Percentiles rank a stretch among this genome's conserved stretches.
These are phyloP conservation scores for Glycine tomentella DNA, from an alignment of 306 rosid genomes.

Conservation along the genomic window DNA sequence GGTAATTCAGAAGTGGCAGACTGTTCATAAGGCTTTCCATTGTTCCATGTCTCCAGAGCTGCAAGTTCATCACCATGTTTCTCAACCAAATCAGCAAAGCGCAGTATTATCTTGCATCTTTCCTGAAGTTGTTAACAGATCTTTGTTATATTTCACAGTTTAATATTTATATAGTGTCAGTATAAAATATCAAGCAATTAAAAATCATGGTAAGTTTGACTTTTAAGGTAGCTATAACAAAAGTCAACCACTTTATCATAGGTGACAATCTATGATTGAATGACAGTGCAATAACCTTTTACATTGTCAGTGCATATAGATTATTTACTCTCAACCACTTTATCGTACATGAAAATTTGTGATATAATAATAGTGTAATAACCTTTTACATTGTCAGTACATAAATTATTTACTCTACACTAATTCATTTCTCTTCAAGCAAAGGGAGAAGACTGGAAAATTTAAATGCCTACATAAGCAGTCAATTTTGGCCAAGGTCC, in stretches of 20 bases:
- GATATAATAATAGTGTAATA: background rate
- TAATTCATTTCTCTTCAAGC: background rate
- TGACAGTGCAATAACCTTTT: background rate
- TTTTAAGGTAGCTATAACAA: background rate
- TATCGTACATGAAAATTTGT: background rate
- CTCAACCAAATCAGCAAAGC: conserved; percentile 76
- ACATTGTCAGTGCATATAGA: background rate
- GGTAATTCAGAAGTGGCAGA: conserved; percentile 57
- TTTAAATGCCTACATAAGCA: conserved; percentile 54
- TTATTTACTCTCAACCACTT: background rate
- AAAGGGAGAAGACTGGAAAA: background rate
- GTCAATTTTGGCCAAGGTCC: conserved; percentile 83
- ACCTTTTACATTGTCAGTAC: background rate
- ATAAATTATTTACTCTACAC: background rate
- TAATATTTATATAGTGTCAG: background rate
- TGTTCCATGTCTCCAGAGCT: conserved; percentile 71
- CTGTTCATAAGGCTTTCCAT: conserved; percentile 70
- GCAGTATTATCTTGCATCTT: conserved; percentile 62
- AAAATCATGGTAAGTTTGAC: background rate
- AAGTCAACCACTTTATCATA: background rate
- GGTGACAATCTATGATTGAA: background rate
- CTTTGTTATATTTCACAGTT: background rate
- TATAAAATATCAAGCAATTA: background rate
- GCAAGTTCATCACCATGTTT: conserved; percentile 66
- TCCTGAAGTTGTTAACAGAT: conserved; percentile 51